Conservation (phyloP, 495 filamentous ascomycete genomes). For the Penicillium herquei region DNA sequence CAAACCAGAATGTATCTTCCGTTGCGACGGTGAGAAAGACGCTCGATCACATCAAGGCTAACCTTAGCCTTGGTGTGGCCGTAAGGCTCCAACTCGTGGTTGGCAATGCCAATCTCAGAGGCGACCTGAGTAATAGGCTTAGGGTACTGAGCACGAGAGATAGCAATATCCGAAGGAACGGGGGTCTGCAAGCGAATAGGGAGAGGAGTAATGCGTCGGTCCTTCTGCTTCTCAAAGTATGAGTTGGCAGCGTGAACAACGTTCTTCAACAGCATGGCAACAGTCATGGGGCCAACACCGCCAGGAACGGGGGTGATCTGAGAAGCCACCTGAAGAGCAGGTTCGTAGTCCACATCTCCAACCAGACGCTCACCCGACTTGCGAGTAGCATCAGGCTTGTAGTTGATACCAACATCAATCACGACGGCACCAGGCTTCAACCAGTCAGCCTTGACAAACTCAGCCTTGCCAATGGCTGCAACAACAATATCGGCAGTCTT, state of each 20-base stretch:
- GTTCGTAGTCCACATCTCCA: constrained; percentile 91
- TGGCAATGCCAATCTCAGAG: constrained; percentile 80
- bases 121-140: constrained; percentile 84
- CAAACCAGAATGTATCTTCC: constrained; percentile 89
- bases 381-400: constrained; percentile 86
- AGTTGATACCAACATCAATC: constrained; percentile 98
- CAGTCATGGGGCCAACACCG: constrained; percentile 97
- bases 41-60: constrained; percentile 73
- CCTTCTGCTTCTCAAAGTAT: constrained; percentile 79
- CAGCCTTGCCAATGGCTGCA: constrained; percentile 83
- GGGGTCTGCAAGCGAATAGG: constrained; percentile 71
- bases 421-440: constrained; percentile 90
- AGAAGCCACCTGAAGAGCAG: constrained; percentile 83
- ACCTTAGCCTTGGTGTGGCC: constrained; percentile 95
- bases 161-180: constrained; percentile 90
- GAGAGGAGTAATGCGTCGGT: constrained; percentile 72
- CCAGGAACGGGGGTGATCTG: constrained; percentile 95
- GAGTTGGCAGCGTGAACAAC: constrained; percentile 78
- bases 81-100: constrained; percentile 88
- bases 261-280: constrained; percentile 94
- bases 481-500: constrained; percentile 88
- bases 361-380: constrained; percentile 94
- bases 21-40: constrained; percentile 81
- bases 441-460: constrained; percentile 92
- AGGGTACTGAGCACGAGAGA: constrained; percentile 84